These are phyloP conservation scores for Pythium diclinum DNA, from an alignment of 352 stramenopile species.

Conservation along the genomic window DNA sequence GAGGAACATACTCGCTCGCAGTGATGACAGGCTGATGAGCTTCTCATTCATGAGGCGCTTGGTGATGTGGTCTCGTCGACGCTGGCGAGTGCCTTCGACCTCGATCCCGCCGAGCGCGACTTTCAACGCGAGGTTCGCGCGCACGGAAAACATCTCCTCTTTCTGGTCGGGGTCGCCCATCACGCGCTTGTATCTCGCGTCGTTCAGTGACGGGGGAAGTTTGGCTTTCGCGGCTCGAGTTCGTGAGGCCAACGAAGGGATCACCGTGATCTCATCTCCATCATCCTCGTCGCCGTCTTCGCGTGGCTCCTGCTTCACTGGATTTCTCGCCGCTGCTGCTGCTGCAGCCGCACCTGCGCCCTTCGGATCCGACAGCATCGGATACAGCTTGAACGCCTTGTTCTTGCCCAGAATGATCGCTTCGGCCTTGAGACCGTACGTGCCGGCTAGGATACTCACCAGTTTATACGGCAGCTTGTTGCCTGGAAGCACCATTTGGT, in stretches of 20 bases:
- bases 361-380: conserved; percentile 25
- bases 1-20: conserved; percentile 71
- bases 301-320: background rate
- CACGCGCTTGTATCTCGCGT: conserved; percentile 21
- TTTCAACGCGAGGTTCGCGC: conserved; percentile 57
- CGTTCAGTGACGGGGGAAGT: background rate
- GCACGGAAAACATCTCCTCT: conserved; percentile 37
- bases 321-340: background rate
- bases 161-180: conserved; percentile 19
- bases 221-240: background rate
- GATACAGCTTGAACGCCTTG: conserved; percentile 72
- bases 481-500: conserved; percentile 63
- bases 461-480: conserved; percentile 81
- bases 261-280: conserved; percentile 25
- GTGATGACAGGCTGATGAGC: conserved; percentile 73
- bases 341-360: background rate
- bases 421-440: conserved; percentile 71
- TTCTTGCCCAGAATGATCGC: conserved; percentile 81
- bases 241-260: background rate
- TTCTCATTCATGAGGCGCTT: conserved; percentile 59
- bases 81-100: conserved; percentile 54
- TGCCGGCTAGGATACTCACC: conserved; percentile 57
- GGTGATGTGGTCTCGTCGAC: conserved; percentile 62
- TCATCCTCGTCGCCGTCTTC: conserved; percentile 7
- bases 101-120: conserved; percentile 50